These are phyloP conservation scores for Deinandra increscens DNA, from an alignment of 129 eudicot species.

Conservation along the genomic window DNA sequence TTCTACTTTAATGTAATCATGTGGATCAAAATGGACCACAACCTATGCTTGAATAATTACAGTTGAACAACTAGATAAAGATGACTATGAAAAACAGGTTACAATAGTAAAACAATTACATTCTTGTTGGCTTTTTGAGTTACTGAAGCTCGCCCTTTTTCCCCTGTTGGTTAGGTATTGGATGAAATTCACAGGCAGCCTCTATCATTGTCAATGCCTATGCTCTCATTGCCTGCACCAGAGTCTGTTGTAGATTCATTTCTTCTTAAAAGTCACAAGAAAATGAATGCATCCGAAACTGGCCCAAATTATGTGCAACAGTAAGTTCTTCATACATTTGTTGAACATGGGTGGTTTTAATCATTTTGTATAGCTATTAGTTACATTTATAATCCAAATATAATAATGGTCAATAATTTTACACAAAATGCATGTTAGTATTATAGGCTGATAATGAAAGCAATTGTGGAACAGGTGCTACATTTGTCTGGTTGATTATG, in stretches of 20 bases:
- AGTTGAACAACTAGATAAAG: neutral
- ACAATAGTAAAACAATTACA: neutral
- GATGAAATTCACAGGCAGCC: slow-evolving; percentile 88
- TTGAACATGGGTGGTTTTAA: neutral
- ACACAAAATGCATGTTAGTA: neutral
- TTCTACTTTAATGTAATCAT: neutral
- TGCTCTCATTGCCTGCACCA: slow-evolving; percentile 70
- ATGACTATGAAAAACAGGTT: neutral
- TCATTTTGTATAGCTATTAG: slow-evolving; percentile 1
- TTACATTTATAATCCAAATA: slow-evolving; percentile 4
- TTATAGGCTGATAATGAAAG: slow-evolving; percentile 7
- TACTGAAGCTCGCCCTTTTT: neutral
- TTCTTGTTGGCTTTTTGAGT: slow-evolving; percentile 5
- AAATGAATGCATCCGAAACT: slow-evolving; percentile 37
- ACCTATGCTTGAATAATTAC: neutral
- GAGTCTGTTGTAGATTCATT: slow-evolving; percentile 77
- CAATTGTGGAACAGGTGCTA: slow-evolving; percentile 51
- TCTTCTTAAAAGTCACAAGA: slow-evolving; percentile 62
- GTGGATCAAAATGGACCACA: neutral
- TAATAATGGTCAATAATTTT: neutral
- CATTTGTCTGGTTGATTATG: slow-evolving; percentile 67
- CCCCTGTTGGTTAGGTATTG: slow-evolving; percentile 52
- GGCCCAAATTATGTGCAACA: slow-evolving; percentile 63
- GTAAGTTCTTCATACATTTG: slow-evolving; percentile 44
- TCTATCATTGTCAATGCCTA: slow-evolving; percentile 58